These are phyloP conservation scores for Ophiocordyceps camponoti-leonardi DNA, from an alignment of 2,329 filamentous ascomycete species.

Conservation along the genomic window DNA sequence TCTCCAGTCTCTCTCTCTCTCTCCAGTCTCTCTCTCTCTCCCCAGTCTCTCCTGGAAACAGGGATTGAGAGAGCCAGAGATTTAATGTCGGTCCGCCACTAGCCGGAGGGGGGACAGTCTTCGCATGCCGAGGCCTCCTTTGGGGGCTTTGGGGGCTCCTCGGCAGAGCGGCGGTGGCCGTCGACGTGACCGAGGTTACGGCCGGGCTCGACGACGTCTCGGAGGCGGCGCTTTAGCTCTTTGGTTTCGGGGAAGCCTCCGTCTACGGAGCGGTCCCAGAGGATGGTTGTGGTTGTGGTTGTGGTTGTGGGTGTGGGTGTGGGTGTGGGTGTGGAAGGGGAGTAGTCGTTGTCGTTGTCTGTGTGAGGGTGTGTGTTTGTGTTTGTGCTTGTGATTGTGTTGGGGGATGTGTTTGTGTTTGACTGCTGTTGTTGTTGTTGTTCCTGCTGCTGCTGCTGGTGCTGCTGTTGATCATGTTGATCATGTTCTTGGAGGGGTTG, in stretches of 20 bases:
- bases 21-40: too few relatives aligned
- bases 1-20: too few relatives aligned
- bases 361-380: too few relatives aligned
- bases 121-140: neutral
- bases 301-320: neutral
- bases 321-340: neutral
- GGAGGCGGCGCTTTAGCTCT: slow-evolving; percentile 67
- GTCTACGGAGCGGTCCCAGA: slow-evolving; percentile 81
- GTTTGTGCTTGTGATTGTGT: slow-evolving; percentile 2
- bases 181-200: slow-evolving; percentile 73
- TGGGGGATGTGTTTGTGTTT: neutral
- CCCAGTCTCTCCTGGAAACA: too few relatives aligned
- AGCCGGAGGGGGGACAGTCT: neutral
- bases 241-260: slow-evolving; percentile 92
- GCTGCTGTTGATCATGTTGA: too few relatives aligned
- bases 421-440: neutral
- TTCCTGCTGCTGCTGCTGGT: too few relatives aligned
- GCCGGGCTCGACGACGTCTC: slow-evolving; percentile 65
- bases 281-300: slow-evolving; percentile 3
- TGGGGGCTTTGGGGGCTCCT: neutral
- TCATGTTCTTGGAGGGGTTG: too few relatives aligned
- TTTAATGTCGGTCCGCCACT: too few relatives aligned
- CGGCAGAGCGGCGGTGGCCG: slow-evolving; percentile 12
- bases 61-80: too few relatives aligned
- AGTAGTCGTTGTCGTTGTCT: neutral